Percentiles rank a stretch among this genome's conserved stretches.
phyloP scores from a whole-genome alignment of 2,329 filamentous ascomycete species.

The Aspergillus novofumigatus region DNA sequence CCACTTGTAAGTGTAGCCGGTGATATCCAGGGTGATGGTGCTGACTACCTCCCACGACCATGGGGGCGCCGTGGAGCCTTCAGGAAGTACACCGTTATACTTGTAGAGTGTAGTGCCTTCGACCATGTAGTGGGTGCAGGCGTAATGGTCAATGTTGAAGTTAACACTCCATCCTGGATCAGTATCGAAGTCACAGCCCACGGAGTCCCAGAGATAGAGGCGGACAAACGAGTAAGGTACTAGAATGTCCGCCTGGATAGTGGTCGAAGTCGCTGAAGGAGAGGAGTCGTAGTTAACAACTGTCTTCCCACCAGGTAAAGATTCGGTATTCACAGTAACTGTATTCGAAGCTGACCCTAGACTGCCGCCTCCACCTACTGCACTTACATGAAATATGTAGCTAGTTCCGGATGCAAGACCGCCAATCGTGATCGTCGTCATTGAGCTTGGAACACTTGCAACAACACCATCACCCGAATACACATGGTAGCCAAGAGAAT shows the following conservation, averaged over 20 bases:
- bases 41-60: slow-evolving; percentile 9
- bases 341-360: slow-evolving; percentile 3
- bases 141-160: slow-evolving; percentile 5
- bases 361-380: slow-evolving; percentile 6
- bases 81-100: slow-evolving; percentile 8
- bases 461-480: slow-evolving; percentile 5
- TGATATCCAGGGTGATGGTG: slow-evolving; percentile 3
- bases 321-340: slow-evolving; percentile 5
- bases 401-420: slow-evolving; percentile 7
- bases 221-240: slow-evolving; percentile 14
- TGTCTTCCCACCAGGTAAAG: slow-evolving; percentile 5
- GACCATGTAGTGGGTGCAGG: slow-evolving; percentile 12
- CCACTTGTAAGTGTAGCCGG: slow-evolving; percentile 15
- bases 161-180: slow-evolving; percentile 10
- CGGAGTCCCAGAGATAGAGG: slow-evolving; percentile 12
- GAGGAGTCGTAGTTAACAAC: slow-evolving; percentile 10
- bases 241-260: slow-evolving; percentile 12
- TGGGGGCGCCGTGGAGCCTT: slow-evolving; percentile 9
- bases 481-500: slow-evolving; percentile 12
- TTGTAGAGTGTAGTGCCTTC: slow-evolving; percentile 11
- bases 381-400: slow-evolving; percentile 6
- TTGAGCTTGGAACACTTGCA: slow-evolving; percentile 10
- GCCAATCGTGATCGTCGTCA: slow-evolving; percentile 12
- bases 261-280: slow-evolving; percentile 4
- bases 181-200: slow-evolving; percentile 11